These are phyloP conservation scores for Claviceps pusilla DNA, from an alignment of 2,329 filamentous ascomycete species.

Conservation along the genomic window DNA sequence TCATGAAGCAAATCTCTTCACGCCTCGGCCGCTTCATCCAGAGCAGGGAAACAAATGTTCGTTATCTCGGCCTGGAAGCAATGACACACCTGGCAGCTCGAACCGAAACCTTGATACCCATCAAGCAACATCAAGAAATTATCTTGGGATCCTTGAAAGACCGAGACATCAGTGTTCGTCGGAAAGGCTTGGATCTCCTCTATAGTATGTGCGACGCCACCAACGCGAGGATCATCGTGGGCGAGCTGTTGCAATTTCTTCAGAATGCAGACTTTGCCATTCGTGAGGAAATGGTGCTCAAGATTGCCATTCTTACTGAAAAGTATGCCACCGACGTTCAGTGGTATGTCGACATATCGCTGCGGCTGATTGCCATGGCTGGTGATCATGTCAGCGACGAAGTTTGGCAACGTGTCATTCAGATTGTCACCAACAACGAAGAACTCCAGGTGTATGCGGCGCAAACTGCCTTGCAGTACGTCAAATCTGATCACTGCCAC, in stretches of 20 bases:
- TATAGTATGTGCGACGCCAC: slow-evolving; percentile 99
- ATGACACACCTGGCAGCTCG: slow-evolving; percentile 96
- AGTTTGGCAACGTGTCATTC: slow-evolving; percentile 96
- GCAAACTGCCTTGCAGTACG: slow-evolving; percentile 79
- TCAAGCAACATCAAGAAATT: slow-evolving; percentile 94
- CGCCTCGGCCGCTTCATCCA: slow-evolving; percentile 90
- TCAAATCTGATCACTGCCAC: slow-evolving; percentile 86
- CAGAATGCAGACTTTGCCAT: slow-evolving; percentile 97
- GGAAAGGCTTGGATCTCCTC: slow-evolving; percentile 86
- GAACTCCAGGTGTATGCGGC: slow-evolving; percentile 94
- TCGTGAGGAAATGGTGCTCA: slow-evolving; percentile 96
- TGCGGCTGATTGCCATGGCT: slow-evolving; percentile 87
- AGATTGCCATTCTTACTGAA: slow-evolving; percentile 95
- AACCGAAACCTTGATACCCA: slow-evolving; percentile 85
- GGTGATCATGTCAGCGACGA: slow-evolving; percentile 98
- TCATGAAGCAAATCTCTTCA: slow-evolving; percentile 92
- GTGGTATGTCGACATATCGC: slow-evolving; percentile 97
- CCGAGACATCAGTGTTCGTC: slow-evolving; percentile 87
- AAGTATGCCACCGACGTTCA: slow-evolving; percentile 97
- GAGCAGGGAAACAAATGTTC: slow-evolving; percentile 90
- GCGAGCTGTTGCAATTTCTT: slow-evolving; percentile 83
- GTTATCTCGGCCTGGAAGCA: slow-evolving; percentile 87
- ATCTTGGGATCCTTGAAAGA: slow-evolving; percentile 91
- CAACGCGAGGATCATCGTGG: slow-evolving; percentile 88
- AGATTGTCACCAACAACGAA: slow-evolving; percentile 98